Base-by-base conservation (phyloP, 2,329 filamentous ascomycete species). In the Aspergillus melleus region DNA sequence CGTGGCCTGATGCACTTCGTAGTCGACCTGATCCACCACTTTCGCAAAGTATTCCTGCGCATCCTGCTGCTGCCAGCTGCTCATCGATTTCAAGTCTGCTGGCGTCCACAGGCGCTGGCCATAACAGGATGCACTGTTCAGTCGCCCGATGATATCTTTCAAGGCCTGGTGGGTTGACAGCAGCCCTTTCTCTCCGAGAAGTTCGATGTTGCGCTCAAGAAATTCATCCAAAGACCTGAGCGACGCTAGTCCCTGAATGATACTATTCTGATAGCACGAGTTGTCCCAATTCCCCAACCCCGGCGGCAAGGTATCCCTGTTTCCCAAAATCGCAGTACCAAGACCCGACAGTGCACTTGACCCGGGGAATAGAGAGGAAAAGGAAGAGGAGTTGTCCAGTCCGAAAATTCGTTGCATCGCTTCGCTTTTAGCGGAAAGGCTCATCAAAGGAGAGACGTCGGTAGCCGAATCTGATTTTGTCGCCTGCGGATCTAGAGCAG, bases 21-120 rank as follows among this genome's bases (percentile, higher is more conserved):
- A 89, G 69, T 97, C 91, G 29, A 96, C 81, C 67, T 93, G 88
- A 66, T 94, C 92, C 52, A 97, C 76, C 14, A 99, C 83, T 70
- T 94, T 96, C 16, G 92, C 94, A 69, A 91, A 97, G 74, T 98
- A 99, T 75, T 99, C 95, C 72, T 98, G 95, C 5, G 95, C 95
- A 77, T 99, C 95, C 76, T 99, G 95, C 73, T 98, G 95, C 67
- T 96, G 90, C 86, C 90, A 96, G 30, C 91, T 96, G 75, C 89
- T 94, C 89, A 98, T 96, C 10, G 88, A 93, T 76, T 96, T 96
- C 50, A 97, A 80, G 57, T 89, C 86, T 0, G 84, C 80, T 0
- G 91, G 90, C 6, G 92, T 92, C 91, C 91, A 96, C 14, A 97
- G 80, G 20, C 88, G 89, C 68, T 83, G 84, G 8, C 91, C 91